Evolutionary conservation across 495 filamentous ascomycete species (phyloP), one percentile per base, ranked within the genome.

Genomic region (Podospora didyma): DNA sequence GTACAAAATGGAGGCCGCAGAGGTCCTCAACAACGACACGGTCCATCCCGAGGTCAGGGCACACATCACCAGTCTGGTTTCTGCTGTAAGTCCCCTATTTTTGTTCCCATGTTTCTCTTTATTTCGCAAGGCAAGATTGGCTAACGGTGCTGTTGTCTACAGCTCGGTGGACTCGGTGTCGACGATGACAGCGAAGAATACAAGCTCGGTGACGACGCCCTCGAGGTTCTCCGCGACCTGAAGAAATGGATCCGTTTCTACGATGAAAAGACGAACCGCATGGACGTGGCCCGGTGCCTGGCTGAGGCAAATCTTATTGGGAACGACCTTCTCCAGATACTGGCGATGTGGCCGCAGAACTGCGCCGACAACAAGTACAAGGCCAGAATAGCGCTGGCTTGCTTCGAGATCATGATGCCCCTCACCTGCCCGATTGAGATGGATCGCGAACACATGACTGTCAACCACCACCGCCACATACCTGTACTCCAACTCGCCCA

Each of bases 351-450:
- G 90, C 81, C 86, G 50, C 82, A 81, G 39, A 83, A 82, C 60
- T 85, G 86, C 24, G 84, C 85, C 73, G 85, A 83, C 58, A 77
- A 86, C 66, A 89, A 87, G 72, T 89, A 84, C 51, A 89, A 89
- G 69, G 81, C 94, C 56, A 64, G 69, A 34, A 69, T 75, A 26
- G 88, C 90, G 20, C 72, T 96, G 60, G 89, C 90, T 50, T 96
- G 90, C 68, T 77, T 97, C 72, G 93, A 97, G 69, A 76, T 99
- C 49, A 83, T 99, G 59, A 91, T 96, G 2, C 92, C 93, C 26
- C 77, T 99, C 63, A 99, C 94, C 24, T 97, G 93, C 93, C 92
- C 92, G 10, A 76, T 94, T 56, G 90, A 97, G 60, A 85, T 88
- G 59, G 83, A 92, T 59, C 56, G 56, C 39, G 77, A 80, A 23